Conservation (phyloP, 345 rosid genomes). For the Corymbia maculata region DNA sequence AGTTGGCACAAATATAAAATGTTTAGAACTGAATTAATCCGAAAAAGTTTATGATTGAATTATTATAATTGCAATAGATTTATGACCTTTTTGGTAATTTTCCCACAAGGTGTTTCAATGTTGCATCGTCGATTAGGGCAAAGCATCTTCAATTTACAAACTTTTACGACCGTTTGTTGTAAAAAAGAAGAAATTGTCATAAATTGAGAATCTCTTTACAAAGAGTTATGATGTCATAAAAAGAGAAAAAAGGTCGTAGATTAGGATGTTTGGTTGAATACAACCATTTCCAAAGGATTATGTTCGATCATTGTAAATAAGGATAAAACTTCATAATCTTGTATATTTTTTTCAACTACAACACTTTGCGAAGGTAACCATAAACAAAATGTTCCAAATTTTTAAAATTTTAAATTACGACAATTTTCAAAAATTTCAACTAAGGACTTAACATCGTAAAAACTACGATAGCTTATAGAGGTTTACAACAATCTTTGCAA, state of each 20-base stretch:
- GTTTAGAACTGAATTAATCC: too few species aligned
- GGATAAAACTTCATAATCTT: neutral
- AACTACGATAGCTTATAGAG: neutral
- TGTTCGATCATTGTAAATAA: accelerated
- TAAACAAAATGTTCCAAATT: neutral
- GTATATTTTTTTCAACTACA: neutral
- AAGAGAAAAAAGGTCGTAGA: neutral
- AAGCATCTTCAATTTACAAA: accelerated
- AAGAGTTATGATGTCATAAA: neutral
- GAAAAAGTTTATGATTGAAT: too few species aligned
- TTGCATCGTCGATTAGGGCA: neutral
- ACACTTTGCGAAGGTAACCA: neutral
- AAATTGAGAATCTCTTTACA: accelerated
- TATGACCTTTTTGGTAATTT: too few species aligned
- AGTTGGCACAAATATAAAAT: too few species aligned
- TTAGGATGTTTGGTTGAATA: neutral
- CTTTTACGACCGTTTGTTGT: too few species aligned
- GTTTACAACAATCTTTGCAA: neutral
- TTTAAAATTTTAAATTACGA: neutral
- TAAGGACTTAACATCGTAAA: neutral
- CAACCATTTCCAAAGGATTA: too few species aligned
- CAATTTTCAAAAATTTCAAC: neutral
- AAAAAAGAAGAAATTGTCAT: too few species aligned
- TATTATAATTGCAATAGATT: too few species aligned
- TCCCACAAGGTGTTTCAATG: too few species aligned